Base-by-base conservation (phyloP, 192 early-diverging fungal genomes). In the Linnemannia hyalina region DNA sequence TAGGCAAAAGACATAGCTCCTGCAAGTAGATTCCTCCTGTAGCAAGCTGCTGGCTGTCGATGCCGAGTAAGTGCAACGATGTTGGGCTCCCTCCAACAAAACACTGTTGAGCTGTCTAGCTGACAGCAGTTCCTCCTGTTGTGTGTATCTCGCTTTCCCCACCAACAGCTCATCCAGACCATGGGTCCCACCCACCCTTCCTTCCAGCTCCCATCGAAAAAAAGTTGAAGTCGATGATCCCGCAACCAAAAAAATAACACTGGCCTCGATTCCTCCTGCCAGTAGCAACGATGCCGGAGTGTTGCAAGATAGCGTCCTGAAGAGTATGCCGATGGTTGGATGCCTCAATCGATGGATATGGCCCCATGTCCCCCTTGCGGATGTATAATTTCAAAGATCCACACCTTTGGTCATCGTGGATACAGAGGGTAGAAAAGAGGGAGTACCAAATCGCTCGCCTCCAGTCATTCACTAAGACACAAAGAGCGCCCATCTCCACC, bases 351-450 rank as follows among this genome's bases (percentile, higher is more conserved):
- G 82, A 78, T 78, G 72, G 32, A 20, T 41, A 71, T 15, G 23
- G 40, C 1, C 32, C 69, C 35, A 11, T 32, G 16, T 7, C 46
- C 32, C 32, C 38, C 20, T 41, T 26, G 11, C 29, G n/a, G 60
- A 32, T 26, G 29, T 32, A 65, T 76, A 82, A 77, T 82, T 65
- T 29, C 49, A 20, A 23, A 65, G 44, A 49, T 73, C 72, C 74
- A 40, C 82, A 83, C 82, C 82, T 83, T 83, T 83, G 76, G 76
- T 78, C 76, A 78, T 83, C 71, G 74, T 82, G 81, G 81, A 82
- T 82, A 82, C 77, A 60, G 49, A 52, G 16, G 49, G 75, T 70
- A 76, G 78, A 81, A 86, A 76, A 78, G 79, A 81, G 75, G 70
- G 44, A 68, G 71, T 73, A 65, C 60, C 60, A 65, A 65, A 29